Percentiles rank a stretch among this genome's conserved stretches.
These are phyloP conservation scores for Cladophialophora bantiana DNA, from an alignment of 2,329 filamentous ascomycete genomes.

Conservation along the genomic window DNA sequence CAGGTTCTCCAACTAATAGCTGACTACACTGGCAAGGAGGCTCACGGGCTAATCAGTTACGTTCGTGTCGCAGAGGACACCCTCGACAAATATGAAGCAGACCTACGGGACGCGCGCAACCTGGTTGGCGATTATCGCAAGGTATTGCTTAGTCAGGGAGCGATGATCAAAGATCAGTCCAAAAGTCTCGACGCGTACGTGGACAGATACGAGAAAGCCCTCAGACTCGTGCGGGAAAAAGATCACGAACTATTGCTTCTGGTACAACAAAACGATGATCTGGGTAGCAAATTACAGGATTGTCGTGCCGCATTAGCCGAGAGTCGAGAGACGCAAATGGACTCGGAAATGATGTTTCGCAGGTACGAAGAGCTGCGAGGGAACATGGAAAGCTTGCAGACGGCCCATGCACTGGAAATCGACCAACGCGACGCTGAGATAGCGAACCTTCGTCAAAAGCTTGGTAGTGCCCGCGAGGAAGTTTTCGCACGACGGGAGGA, in stretches of 20 bases:
- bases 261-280: conserved; percentile 24
- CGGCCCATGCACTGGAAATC: conserved; percentile 32
- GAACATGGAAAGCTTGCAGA: conserved; percentile 29
- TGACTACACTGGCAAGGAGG: conserved; percentile 26
- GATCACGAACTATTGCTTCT: conserved; percentile 35
- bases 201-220: conserved; percentile 24
- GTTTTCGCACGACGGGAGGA: conserved; percentile 33
- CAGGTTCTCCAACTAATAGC: conserved; percentile 33
- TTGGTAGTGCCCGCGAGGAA: conserved; percentile 36
- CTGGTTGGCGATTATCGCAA: conserved; percentile 29
- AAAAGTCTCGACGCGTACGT: conserved; percentile 22
- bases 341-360: conserved; percentile 19
- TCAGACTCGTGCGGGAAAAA: conserved; percentile 26
- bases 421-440: conserved; percentile 34
- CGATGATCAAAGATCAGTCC: conserved; percentile 31
- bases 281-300: conserved; percentile 23
- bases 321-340: conserved; percentile 7
- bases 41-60: conserved; percentile 17
- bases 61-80: conserved; percentile 33
- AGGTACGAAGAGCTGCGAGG: conserved; percentile 33
- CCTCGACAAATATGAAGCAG: conserved; percentile 19
- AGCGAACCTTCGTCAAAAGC: conserved; percentile 30
- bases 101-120: conserved; percentile 22
- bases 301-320: conserved; percentile 17
- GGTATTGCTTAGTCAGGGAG: conserved; percentile 25